phyloP scores from a whole-genome alignment of 164 flowering plant genomes.

The Magnolia sinica region DNA sequence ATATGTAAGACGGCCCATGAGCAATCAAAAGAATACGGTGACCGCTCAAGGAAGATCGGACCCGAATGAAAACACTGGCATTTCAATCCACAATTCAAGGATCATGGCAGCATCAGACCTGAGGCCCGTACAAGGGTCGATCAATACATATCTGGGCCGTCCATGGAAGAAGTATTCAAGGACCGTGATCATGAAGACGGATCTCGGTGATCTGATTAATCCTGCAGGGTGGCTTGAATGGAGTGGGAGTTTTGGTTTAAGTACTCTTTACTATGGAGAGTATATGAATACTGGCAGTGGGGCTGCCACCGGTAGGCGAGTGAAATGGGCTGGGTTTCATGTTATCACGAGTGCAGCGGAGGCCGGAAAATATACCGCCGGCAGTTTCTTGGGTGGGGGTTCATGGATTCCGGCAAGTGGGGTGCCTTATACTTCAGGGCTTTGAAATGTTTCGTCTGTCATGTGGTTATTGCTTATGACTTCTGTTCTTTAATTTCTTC shows the following conservation, averaged over 20 bases:
- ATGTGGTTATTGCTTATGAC: too few species aligned
- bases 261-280: conserved; percentile 6
- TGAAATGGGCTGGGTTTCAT: conserved; percentile 8
- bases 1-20: conserved; percentile 34
- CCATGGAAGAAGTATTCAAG: conserved; percentile 8
- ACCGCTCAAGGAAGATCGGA: conserved; percentile 44
- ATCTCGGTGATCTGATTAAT: not conserved
- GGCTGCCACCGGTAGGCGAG: not conserved
- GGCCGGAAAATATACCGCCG: conserved; percentile 25
- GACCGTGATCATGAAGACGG: conserved; percentile 6
- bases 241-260: conserved; percentile 5
- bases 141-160: conserved; percentile 1
- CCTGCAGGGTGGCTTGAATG: conserved; percentile 5
- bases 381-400: conserved; percentile 24
- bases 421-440: conserved; percentile 21
- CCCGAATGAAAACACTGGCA: conserved; percentile 6
- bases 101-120: conserved; percentile 4
- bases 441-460: not conserved
- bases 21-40: conserved; percentile 35
- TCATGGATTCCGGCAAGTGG: conserved; percentile 32
- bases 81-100: conserved; percentile 3
- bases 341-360: conserved; percentile 13
- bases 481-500: too few species aligned
- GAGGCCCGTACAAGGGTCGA: not conserved
- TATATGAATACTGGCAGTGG: conserved; percentile 4